These are phyloP conservation scores for Penicillium freii DNA, from an alignment of 2,329 filamentous ascomycete genomes.

Conservation along the genomic window DNA sequence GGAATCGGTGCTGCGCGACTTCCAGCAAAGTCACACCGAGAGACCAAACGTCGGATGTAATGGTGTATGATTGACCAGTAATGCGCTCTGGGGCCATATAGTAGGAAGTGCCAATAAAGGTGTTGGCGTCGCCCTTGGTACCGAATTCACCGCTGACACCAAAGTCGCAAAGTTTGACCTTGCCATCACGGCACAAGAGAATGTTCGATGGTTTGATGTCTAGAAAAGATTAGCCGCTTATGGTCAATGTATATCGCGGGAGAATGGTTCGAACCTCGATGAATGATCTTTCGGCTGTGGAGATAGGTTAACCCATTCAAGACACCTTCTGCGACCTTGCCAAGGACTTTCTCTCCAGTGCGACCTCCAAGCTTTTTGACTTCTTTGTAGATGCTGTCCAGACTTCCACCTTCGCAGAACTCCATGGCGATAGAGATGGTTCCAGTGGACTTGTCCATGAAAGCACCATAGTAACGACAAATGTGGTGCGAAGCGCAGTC, in stretches of 20 bases:
- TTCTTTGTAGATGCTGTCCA: constrained; percentile 96
- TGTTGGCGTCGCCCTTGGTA: constrained; percentile 97
- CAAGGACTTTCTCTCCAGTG: constrained; percentile 94
- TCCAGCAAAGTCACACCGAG: constrained; percentile 95
- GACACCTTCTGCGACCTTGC: constrained; percentile 94
- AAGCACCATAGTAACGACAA: constrained; percentile 95
- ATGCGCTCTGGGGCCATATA: constrained; percentile 99
- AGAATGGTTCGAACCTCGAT: constrained; percentile 58
- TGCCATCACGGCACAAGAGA: constrained; percentile 82
- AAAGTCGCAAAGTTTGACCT: constrained; percentile 98
- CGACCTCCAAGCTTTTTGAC: constrained; percentile 92
- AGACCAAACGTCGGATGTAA: constrained; percentile 98
- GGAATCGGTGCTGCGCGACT: constrained; percentile 97
- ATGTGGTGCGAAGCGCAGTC: constrained; percentile 95
- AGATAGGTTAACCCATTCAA: constrained; percentile 92
- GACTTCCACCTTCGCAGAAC: constrained; percentile 92
- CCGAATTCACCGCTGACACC: constrained; percentile 97
- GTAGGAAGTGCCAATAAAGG: constrained; percentile 97
- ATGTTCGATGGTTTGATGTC: constrained; percentile 99
- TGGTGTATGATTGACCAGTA: constrained; percentile 95
- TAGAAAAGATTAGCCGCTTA: constrained; percentile 23
- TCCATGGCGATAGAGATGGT: constrained; percentile 99
- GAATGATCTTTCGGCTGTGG: constrained; percentile 93
- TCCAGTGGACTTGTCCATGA: constrained; percentile 90
- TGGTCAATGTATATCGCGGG: background rate